Percentiles rank a stretch among this genome's conserved stretches.
Evolutionary conservation across 2,329 filamentous ascomycete species (phyloP).

Genomic region (Ophioceras dolichostomum): DNA sequence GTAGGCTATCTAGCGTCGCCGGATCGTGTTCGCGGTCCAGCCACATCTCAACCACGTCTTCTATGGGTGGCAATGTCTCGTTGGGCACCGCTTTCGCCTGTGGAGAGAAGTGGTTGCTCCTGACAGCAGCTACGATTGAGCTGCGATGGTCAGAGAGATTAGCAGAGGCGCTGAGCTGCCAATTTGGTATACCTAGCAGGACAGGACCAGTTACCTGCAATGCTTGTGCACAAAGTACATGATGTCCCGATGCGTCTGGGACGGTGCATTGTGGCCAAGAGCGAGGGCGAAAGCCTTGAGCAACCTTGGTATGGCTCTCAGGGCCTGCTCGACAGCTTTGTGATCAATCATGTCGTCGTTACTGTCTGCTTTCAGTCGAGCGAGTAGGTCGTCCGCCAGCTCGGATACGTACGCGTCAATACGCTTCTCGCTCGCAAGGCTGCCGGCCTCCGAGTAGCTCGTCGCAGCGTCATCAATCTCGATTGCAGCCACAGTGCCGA

Average conservation of each 20-base stretch:
- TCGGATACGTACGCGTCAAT: background rate
- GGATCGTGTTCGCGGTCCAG: too few relatives aligned
- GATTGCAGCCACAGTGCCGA: too few relatives aligned
- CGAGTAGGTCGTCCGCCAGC: background rate
- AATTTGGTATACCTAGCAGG: background rate
- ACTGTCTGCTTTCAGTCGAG: background rate
- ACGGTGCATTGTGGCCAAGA: background rate
- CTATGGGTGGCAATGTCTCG: too few relatives aligned
- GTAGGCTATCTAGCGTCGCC: too few relatives aligned
- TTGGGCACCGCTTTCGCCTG: too few relatives aligned
- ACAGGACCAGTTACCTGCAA: background rate
- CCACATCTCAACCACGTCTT: too few relatives aligned
- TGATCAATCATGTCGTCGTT: too few relatives aligned
- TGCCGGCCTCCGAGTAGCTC: background rate
- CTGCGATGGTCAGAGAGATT: too few relatives aligned
- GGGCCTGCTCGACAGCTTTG: background rate
- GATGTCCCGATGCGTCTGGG: background rate
- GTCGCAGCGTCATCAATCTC: background rate
- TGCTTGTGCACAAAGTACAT: background rate
- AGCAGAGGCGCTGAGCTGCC: too few relatives aligned
- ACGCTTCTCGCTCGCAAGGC: background rate
- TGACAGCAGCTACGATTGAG: background rate
- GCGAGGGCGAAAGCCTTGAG: background rate
- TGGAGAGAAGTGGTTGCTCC: background rate
- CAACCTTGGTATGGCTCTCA: background rate